phyloP scores from a whole-genome alignment of 257 asterid species.

The Fraxinus cuspidata region DNA sequence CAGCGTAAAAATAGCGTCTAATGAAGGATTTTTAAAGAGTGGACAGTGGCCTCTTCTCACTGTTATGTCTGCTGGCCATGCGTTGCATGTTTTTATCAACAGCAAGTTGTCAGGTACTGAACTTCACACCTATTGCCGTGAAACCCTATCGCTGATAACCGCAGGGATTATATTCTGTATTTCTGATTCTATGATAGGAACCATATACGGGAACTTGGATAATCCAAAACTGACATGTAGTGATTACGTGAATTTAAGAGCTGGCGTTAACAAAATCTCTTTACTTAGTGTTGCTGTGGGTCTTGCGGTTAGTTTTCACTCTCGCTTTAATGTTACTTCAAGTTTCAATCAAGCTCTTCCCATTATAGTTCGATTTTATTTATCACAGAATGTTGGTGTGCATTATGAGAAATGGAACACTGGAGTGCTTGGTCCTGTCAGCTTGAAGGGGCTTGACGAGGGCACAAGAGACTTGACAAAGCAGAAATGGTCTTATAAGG shows the following conservation, averaged over 20 bases:
- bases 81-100: constrained; percentile 74
- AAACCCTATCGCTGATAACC: no score
- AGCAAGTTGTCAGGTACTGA: constrained; percentile 62
- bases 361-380: not conserved
- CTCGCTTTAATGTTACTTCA: not conserved
- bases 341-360: not conserved
- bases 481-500: constrained; percentile 89
- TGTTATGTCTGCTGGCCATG: constrained; percentile 88
- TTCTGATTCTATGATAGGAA: constrained; percentile 39
- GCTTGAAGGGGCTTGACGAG: constrained; percentile 70
- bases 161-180: not conserved
- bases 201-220: constrained; percentile 59
- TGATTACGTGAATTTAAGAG: constrained; percentile 53
- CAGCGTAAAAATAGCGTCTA: constrained; percentile 69
- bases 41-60: constrained; percentile 62
- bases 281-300: constrained; percentile 82
- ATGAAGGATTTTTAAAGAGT: constrained; percentile 64
- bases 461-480: constrained; percentile 78
- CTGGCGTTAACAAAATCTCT: constrained; percentile 79
- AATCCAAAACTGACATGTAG: constrained; percentile 59
- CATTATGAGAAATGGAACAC: constrained; percentile 80
- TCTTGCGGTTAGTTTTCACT: constrained; percentile 57
- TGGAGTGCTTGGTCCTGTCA: constrained; percentile 89
- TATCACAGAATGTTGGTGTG: constrained; percentile 69
- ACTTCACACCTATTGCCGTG: not conserved